Evolutionary conservation across 805 yeast species (phyloP), one percentile per base, ranked within the genome.

Genomic region (Scheffersomyces spartinae): DNA sequence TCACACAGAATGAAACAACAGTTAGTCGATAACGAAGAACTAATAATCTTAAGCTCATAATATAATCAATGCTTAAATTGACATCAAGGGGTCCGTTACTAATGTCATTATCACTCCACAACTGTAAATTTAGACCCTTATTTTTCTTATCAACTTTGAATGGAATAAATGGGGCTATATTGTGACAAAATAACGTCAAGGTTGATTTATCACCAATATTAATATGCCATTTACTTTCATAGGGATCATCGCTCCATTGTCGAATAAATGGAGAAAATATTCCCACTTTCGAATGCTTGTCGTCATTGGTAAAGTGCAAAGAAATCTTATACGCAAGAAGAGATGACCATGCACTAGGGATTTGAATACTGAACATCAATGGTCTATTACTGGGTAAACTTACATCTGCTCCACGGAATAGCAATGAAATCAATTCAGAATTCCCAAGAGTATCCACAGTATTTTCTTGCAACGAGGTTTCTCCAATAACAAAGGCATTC

Each of bases 191-290:
- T 19, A 61, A 46, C 31, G 41, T 55, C 30, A 58, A 48, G n/a
- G 58, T 48, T 13, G 57, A 44, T 12, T 56, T 45, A 4, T 55
- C 45, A 5, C 55, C 45, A 1, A 74, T 31, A 28, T 74, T 64
- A 6, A 78, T 49, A 39, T 74, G 80, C 85, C 88, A 86, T 50
- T 83, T 84, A 0, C 83, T 65, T 45, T 86, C 95, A 37, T 55
- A 64, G 1, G 81, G 80, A 18, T 71, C 74, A 7, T 59, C 53
- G 4, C 71, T 55, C 53, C 68, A 67, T 47, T 85, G 95, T 29
- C 84, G 63, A 3, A 80, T 47, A 18, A 84, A 59, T 1, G 94
- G 81, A 12, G 68, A 49, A 39, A 76, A 79, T 6, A 26, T n/a
- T 27, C 20, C 7, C 26, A 7, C 5, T 27, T 28, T 12, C 17